Evolutionary conservation across 352 stramenopile genomes (phyloP).

Genomic region (Thalassiosira oceanica): DNA sequence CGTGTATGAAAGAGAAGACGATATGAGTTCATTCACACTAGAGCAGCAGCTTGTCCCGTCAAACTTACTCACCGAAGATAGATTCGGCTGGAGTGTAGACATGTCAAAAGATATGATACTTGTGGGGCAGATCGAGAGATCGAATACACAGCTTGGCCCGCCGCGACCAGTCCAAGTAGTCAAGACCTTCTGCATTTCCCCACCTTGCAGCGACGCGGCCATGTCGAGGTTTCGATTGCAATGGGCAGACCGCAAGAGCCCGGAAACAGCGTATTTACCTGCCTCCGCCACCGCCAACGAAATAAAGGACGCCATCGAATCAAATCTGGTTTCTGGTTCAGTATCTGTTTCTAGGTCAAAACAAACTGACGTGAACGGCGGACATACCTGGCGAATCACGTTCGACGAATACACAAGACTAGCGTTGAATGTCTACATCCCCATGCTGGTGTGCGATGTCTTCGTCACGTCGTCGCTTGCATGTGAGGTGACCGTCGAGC

Average conservation of each 20-base stretch:
- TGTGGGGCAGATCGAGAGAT: slow-evolving; percentile 58
- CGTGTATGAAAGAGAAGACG: slow-evolving; percentile 54
- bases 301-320: slow-evolving; percentile 42
- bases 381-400: slow-evolving; percentile 45
- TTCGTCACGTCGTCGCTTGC: slow-evolving; percentile 39
- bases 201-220: slow-evolving; percentile 19
- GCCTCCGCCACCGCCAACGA: slow-evolving; percentile 33
- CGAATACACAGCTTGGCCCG: slow-evolving; percentile 22
- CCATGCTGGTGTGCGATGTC: slow-evolving; percentile 30
- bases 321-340: slow-evolving; percentile 25
- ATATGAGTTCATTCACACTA: slow-evolving; percentile 42
- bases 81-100: slow-evolving; percentile 67
- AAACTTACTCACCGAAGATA: slow-evolving; percentile 64
- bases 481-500: slow-evolving; percentile 28
- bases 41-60: slow-evolving; percentile 60
- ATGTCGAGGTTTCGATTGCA: slow-evolving; percentile 32
- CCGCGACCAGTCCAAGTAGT: slow-evolving; percentile 61
- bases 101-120: slow-evolving; percentile 61
- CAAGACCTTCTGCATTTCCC: slow-evolving; percentile 35
- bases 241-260: slow-evolving; percentile 16
- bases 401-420: slow-evolving; percentile 45
- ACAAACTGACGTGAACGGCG: slow-evolving; percentile 36
- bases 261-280: slow-evolving; percentile 32
- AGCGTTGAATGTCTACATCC: slow-evolving; percentile 30
- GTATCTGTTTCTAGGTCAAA: slow-evolving; percentile 44